phyloP scores from a whole-genome alignment of 129 eudicot species.

The Flaveria bidentis region DNA sequence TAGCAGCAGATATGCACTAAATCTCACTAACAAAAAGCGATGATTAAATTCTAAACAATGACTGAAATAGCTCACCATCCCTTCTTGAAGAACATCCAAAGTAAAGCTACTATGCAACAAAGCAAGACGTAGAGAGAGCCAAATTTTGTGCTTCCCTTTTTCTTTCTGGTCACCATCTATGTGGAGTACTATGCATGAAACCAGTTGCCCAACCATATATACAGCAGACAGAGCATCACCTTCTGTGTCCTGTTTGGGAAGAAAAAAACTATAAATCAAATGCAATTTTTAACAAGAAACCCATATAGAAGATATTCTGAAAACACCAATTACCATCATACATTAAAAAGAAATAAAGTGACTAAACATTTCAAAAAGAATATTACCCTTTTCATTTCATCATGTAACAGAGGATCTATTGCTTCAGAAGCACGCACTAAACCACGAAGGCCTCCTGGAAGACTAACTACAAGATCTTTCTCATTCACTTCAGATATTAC shows the following conservation, averaged over 20 bases:
- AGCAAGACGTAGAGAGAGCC: slow-evolving; percentile 87
- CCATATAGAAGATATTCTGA: neutral
- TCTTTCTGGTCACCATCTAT: slow-evolving; percentile 82
- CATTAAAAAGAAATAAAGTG: neutral
- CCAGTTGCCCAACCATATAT: slow-evolving; percentile 79
- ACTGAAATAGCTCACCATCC: slow-evolving; percentile 66
- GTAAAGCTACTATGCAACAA: slow-evolving; percentile 69
- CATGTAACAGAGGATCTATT: slow-evolving; percentile 52
- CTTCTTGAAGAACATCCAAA: slow-evolving; percentile 83
- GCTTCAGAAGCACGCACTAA: slow-evolving; percentile 84
- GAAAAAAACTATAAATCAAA: slow-evolving; percentile 7
- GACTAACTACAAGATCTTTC: slow-evolving; percentile 86
- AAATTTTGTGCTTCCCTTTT: slow-evolving; percentile 64
- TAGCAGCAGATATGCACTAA: neutral
- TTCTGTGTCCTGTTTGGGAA: slow-evolving; percentile 51
- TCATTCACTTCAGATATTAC: slow-evolving; percentile 86
- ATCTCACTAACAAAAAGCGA: neutral
- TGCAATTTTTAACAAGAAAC: neutral
- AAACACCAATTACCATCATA: slow-evolving; percentile 3
- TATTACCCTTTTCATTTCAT: slow-evolving; percentile 43
- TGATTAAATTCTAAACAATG: neutral
- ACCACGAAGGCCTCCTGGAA: slow-evolving; percentile 97
- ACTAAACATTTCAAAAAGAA: slow-evolving; percentile 10
- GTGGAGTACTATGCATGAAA: slow-evolving; percentile 79
- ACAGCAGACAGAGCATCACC: slow-evolving; percentile 55